A percentile compares a stretch with the other conserved stretches of the same genome.
phyloP scores from a whole-genome alignment of 805 yeast genomes.

The Sugiyamaella lignohabitans region DNA sequence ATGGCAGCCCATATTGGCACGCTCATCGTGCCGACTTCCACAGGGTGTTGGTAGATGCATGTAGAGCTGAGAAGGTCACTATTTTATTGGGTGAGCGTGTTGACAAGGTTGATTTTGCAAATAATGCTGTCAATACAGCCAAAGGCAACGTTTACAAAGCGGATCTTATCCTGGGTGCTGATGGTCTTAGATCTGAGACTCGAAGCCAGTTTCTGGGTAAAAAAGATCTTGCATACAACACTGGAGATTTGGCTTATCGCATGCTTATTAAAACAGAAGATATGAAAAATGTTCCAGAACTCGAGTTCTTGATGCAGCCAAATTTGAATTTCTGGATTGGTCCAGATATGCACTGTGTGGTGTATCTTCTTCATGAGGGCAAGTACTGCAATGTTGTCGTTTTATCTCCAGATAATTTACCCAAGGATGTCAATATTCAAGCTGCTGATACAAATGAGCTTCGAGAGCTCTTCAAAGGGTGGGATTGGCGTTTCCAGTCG shows the following conservation, averaged over 20 bases:
- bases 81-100: slow-evolving; percentile 20
- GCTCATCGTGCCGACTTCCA: slow-evolving; percentile 31
- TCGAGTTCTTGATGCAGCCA: slow-evolving; percentile 3
- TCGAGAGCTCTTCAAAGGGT: slow-evolving; percentile 14
- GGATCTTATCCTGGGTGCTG: slow-evolving; percentile 29
- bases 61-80: slow-evolving; percentile 22
- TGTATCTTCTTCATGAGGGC: slow-evolving; percentile 2
- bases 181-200: slow-evolving; percentile 27
- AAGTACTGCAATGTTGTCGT: slow-evolving; percentile 6
- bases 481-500: slow-evolving; percentile 26
- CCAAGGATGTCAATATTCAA: slow-evolving; percentile 4
- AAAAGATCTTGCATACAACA: slow-evolving; percentile 4
- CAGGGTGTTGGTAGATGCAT: slow-evolving; percentile 24
- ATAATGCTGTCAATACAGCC: slow-evolving; percentile 17
- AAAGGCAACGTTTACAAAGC: slow-evolving; percentile 21
- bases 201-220: slow-evolving; percentile 21
- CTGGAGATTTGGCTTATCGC: slow-evolving; percentile 12
- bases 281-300: neutral
- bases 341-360: slow-evolving; percentile 11
- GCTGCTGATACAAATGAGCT: slow-evolving; percentile 2
- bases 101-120: slow-evolving; percentile 22
- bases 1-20: slow-evolving; percentile 24
- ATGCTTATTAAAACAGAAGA: slow-evolving; percentile 5
- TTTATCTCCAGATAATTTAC: slow-evolving; percentile 6
- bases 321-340: slow-evolving; percentile 11